Evolutionary conservation across 2,329 filamentous ascomycete species (phyloP), one percentile per base, ranked within the genome.

Genomic region (Phyllosticta capitalensis): DNA sequence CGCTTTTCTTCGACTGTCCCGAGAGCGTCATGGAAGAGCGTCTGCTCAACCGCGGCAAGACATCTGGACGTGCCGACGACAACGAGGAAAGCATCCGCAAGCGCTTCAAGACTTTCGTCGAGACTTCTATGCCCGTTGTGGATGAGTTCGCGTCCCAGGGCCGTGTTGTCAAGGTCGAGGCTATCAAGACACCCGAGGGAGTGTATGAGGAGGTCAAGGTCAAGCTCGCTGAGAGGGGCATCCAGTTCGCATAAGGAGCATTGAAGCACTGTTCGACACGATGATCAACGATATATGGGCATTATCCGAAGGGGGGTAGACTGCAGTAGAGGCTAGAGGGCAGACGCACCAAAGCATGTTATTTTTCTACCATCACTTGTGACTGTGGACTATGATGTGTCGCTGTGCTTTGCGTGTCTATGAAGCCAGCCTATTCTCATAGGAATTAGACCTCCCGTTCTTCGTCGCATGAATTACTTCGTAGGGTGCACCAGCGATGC

Each of bases 71-170:
- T 64, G 79, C 87, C 55, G 94, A 99, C 74, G 94, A 99, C 77
- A 99, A 99, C 72, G 87, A 85, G 59, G 94, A 96, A 76, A 91
- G 86, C 69, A 99, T 97, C 74, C 87, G 89, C 78, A 99, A 99
- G 86, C 84, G 94, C 60, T 99, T 99, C 81, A 86, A 85, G 71
- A 92, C 88, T 3, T 99, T 97, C 71, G 79, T 95, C 67, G 91
- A 97, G 76, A 96, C 91, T 1, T 96, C 90, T 76, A 96, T 97
- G 92, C 94, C 94, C 24, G 94, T 97, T 53, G 90, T 99, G 58
- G 82, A 95, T 66, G 84, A 90, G 72, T 97, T 88, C 73, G 85
- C 87, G 69, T 79, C 80, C 67, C 79, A 92, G 75, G 85, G 83
- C 67, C 86, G 86, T 71, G 90, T 97, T 17, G 83, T 95, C 72